Percentiles rank a stretch among this genome's conserved stretches.
phyloP scores from a whole-genome alignment of 176 grass and related monocot genomes.

The Carex scoparia region DNA sequence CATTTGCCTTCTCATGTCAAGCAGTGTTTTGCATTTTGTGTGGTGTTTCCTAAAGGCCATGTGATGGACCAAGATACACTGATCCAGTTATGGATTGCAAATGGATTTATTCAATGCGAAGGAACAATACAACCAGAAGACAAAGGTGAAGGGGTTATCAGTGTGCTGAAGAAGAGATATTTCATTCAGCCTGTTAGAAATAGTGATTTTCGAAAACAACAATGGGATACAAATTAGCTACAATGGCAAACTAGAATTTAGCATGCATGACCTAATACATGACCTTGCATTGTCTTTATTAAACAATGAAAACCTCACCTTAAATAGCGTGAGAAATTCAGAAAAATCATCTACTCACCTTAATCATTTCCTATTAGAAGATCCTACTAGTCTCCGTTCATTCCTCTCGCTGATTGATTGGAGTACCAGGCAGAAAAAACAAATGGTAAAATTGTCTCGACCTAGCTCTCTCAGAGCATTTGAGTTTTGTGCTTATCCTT shows the following conservation, averaged over 20 bases:
- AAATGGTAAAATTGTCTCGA: not conserved
- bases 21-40: constrained; percentile 27
- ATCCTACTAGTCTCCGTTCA: not conserved
- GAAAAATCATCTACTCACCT: not conserved
- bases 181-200: constrained; percentile 19
- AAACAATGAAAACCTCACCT: not conserved
- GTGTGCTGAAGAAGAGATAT: not conserved
- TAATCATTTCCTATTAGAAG: not conserved
- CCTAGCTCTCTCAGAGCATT: not conserved
- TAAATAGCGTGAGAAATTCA: not conserved
- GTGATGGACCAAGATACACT: constrained; percentile 6
- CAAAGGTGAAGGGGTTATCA: constrained; percentile 9
- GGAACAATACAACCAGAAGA: not conserved
- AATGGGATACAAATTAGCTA: no score
- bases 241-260: not conserved
- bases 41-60: constrained; percentile 24
- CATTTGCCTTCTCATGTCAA: constrained; percentile 23
- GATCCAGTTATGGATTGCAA: constrained; percentile 31
- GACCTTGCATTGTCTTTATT: constrained; percentile 24
- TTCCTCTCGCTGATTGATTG: not conserved
- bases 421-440: not conserved
- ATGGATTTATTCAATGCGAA: constrained; percentile 12
- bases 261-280: constrained; percentile 25
- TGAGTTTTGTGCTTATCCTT: not conserved
- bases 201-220: no score